A percentile compares a stretch with the other conserved stretches of the same genome.
phyloP scores from a whole-genome alignment of 2,329 filamentous ascomycete genomes.

The Claviceps cyperi region DNA sequence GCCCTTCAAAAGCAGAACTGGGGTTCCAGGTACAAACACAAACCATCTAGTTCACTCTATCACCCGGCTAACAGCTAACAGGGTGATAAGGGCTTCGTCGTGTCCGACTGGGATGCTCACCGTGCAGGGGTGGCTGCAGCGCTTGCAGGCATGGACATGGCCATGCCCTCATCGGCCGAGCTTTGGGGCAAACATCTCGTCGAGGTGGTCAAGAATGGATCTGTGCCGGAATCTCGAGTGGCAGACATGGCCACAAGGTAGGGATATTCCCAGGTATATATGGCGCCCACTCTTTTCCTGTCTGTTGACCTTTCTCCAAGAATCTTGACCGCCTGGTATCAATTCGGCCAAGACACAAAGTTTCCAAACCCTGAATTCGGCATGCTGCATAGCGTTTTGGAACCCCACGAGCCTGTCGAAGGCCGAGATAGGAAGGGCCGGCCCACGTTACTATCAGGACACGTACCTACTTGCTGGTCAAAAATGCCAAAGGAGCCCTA shows the following conservation, averaged over 20 bases:
- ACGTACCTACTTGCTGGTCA: constrained; percentile 51
- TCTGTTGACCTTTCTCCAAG: constrained; percentile 9
- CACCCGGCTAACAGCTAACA: constrained; percentile 10
- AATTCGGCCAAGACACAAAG: constrained; percentile 34
- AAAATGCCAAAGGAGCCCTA: constrained; percentile 41
- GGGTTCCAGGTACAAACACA: constrained; percentile 39
- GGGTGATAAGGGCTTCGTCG: constrained; percentile 43
- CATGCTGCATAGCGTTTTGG: constrained; percentile 32
- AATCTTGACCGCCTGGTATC: constrained; percentile 40
- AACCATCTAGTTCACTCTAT: no score
- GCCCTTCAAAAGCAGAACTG: constrained; percentile 47
- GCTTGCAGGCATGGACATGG: constrained; percentile 55
- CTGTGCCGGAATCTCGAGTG: constrained; percentile 38
- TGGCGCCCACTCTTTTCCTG: background rate
- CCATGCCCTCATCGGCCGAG: constrained; percentile 39
- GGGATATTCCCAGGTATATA: background rate
- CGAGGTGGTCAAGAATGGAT: constrained; percentile 44
- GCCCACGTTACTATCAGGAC: constrained; percentile 34
- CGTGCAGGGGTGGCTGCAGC: constrained; percentile 47
- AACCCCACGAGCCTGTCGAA: constrained; percentile 38
- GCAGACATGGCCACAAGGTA: constrained; percentile 44
- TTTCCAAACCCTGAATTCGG: constrained; percentile 35
- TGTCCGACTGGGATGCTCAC: constrained; percentile 54
- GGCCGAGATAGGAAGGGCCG: constrained; percentile 32
- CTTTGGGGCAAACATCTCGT: constrained; percentile 40